phyloP scores from a whole-genome alignment of 306 rosid species.

The Begonia loranthoides region DNA sequence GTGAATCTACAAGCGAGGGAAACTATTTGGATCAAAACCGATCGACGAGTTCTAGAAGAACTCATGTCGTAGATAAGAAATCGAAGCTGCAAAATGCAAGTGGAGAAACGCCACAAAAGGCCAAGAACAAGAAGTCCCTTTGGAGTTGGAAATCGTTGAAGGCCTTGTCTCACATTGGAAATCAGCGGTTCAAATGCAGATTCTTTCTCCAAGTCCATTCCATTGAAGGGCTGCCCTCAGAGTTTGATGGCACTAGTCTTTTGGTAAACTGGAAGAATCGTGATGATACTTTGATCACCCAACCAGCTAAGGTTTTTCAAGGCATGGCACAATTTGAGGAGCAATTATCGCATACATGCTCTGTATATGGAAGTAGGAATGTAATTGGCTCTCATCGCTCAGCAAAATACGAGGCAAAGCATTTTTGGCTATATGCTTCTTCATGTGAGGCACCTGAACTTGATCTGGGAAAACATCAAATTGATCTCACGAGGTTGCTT shows the following conservation, averaged over 20 bases:
- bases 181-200: constrained; percentile 52
- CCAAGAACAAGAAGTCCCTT: constrained; percentile 45
- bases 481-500: constrained; percentile 76
- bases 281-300: constrained; percentile 49
- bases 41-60: constrained; percentile 29
- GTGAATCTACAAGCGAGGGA: constrained; percentile 46
- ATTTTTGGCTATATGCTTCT: constrained; percentile 62
- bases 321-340: constrained; percentile 55
- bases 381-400: constrained; percentile 44
- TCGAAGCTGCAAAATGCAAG: constrained; percentile 19
- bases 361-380: constrained; percentile 63
- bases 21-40: constrained; percentile 23
- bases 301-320: constrained; percentile 46
- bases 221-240: constrained; percentile 53
- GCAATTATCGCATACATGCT: constrained; percentile 44
- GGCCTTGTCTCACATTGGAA: constrained; percentile 47
- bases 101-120: constrained; percentile 39
- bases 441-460: constrained; percentile 32
- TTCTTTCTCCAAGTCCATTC: constrained; percentile 70
- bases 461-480: constrained; percentile 81
- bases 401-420: constrained; percentile 84
- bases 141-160: constrained; percentile 79
- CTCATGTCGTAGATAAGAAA: constrained; percentile 23
- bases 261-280: constrained; percentile 77
- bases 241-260: constrained; percentile 31